Evolutionary conservation across 148 eudicot species (phyloP), one percentile per base, ranked within the genome.

Genomic region (Camellia sinensis): DNA sequence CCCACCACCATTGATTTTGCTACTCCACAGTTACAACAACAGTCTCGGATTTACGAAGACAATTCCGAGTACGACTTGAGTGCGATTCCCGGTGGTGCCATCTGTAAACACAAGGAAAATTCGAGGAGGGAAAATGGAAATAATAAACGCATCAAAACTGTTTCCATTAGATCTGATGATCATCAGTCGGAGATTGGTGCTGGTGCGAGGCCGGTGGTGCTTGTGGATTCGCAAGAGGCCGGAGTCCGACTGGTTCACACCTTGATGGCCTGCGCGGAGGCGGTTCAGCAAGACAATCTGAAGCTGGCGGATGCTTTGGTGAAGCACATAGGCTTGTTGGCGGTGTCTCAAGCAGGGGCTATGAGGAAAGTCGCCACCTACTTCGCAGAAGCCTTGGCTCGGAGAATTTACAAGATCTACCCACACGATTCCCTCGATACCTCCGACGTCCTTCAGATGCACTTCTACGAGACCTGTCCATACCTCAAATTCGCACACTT

Each of bases 401-500:
- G 97, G 8, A 59, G 90, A 81, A 91, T 95, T 53, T 95, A 95
- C 87, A 87, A 89, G 68, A 76, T 93, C 21, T 82, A 81, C 45
- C 92, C 97, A 0, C 86, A 80, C 7, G 86, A 81, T 0, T 80
- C 90, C 0, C 84, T 83, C 53, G 90, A 88, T 19, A 78, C 83
- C 14, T 89, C 87, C 17, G 97, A 95, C 62, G 66, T 82, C 17
- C 83, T 93, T 0, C 90, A 93, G 83, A 90, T 86, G 88, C 95
- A 95, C 81, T 95, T 95, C 64, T 93, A 95, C 69, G 99, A 96
- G 68, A 81, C 91, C 0, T 90, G 92, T 48, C 97, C 99, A 0
- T 93, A 96, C 61, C 81, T 96, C 7, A 93, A 96, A 82, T 96
- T 96, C 74, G 99, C 97, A 0, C 98, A 95, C 76, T 93, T 95